Evolutionary conservation across 2,329 filamentous ascomycete genomes (phyloP).

Genomic region (Microdochium bolleyi): DNA sequence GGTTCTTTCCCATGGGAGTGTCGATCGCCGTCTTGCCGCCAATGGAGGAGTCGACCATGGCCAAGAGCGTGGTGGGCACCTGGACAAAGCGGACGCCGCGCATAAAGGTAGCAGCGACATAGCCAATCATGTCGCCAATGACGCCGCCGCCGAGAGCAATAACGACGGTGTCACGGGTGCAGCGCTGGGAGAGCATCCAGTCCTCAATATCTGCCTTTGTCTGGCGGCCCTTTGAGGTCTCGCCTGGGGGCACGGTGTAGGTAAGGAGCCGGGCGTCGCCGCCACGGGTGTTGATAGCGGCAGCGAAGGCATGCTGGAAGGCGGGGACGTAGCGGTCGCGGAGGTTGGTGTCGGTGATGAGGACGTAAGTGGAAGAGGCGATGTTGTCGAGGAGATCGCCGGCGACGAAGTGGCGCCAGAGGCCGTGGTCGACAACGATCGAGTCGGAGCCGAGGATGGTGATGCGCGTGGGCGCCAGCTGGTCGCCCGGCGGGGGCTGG

Average conservation of each 20-base stretch:
- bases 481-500: neutral
- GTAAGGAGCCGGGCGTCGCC: slow-evolving; percentile 64
- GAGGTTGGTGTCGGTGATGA: slow-evolving; percentile 95
- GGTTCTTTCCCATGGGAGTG: slow-evolving; percentile 89
- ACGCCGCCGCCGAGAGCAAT: slow-evolving; percentile 93
- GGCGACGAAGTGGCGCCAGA: slow-evolving; percentile 78
- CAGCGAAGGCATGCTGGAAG: slow-evolving; percentile 62
- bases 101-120: slow-evolving; percentile 98
- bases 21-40: slow-evolving; percentile 98
- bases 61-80: slow-evolving; percentile 86
- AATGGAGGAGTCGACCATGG: slow-evolving; percentile 98
- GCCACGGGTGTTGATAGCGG: slow-evolving; percentile 27
- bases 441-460: slow-evolving; percentile 81
- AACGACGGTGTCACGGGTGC: slow-evolving; percentile 89
- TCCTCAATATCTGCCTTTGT: slow-evolving; percentile 96
- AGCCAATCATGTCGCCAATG: slow-evolving; percentile 96
- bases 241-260: slow-evolving; percentile 82
- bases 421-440: slow-evolving; percentile 84
- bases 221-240: slow-evolving; percentile 85
- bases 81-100: slow-evolving; percentile 92
- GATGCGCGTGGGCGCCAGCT: slow-evolving; percentile 46
- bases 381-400: slow-evolving; percentile 72
- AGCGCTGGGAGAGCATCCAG: slow-evolving; percentile 89
- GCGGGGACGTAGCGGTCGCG: slow-evolving; percentile 69
- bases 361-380: slow-evolving; percentile 82